phyloP scores from a whole-genome alignment of 352 stramenopile genomes.

The Phytophthora constricta region DNA sequence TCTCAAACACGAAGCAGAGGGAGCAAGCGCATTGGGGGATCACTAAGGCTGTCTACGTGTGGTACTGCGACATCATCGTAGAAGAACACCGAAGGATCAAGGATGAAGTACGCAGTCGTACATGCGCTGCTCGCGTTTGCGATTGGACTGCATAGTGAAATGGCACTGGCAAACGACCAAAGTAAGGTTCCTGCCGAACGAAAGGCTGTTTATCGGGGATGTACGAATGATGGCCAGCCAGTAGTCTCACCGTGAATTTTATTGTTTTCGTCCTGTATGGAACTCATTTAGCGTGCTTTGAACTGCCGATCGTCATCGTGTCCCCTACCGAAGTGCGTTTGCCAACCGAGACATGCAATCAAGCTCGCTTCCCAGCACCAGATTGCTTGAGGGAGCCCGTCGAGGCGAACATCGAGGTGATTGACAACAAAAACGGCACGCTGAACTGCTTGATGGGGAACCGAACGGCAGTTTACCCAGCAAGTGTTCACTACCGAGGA shows the following conservation, averaged over 20 bases:
- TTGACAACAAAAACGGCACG: slow-evolving; percentile 50
- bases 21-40: too few relatives aligned
- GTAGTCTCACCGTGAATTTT: too few relatives aligned
- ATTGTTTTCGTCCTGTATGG: neutral
- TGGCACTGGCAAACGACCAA: slow-evolving; percentile 22
- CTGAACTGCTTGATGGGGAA: slow-evolving; percentile 52
- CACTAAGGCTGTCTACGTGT: too few relatives aligned
- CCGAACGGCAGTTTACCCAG: slow-evolving; percentile 41
- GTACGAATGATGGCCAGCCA: too few relatives aligned
- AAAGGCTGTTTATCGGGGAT: too few relatives aligned
- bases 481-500: slow-evolving; percentile 59
- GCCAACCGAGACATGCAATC: slow-evolving; percentile 61
- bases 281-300: slow-evolving; percentile 46
- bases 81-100: neutral
- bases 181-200: slow-evolving; percentile 31
- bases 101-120: slow-evolving; percentile 20
- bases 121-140: slow-evolving; percentile 18
- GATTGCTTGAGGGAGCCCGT: slow-evolving; percentile 62
- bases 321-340: slow-evolving; percentile 46
- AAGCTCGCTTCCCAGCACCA: slow-evolving; percentile 42
- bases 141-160: neutral
- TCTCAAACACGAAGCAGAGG: too few relatives aligned
- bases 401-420: slow-evolving; percentile 51
- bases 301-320: slow-evolving; percentile 58
- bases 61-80: too few relatives aligned